A percentile compares a stretch with the other conserved stretches of the same genome.
Conservation (phyloP, 345 rosid species). For the Eucalyptus erythrocorys region DNA sequence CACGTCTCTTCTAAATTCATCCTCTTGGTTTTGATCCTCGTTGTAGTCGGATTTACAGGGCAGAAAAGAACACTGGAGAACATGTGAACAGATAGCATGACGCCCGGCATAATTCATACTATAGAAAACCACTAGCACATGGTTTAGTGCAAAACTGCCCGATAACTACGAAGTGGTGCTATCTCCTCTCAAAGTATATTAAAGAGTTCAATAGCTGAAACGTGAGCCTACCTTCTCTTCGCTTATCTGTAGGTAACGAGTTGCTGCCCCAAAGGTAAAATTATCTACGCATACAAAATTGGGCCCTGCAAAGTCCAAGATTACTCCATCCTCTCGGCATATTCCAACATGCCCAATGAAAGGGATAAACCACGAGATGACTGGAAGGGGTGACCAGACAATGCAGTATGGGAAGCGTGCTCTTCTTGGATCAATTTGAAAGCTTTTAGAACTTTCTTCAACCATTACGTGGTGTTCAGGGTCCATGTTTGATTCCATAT, state of each 20-base stretch:
- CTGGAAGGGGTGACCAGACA: constrained; percentile 93
- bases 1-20: constrained; percentile 15
- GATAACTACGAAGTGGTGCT: not conserved
- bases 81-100: not conserved
- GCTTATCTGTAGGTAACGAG: constrained; percentile 72
- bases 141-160: not conserved
- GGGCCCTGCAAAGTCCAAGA: constrained; percentile 92
- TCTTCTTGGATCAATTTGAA: constrained; percentile 57
- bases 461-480: constrained; percentile 26
- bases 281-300: constrained; percentile 82
- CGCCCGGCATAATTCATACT: not conserved
- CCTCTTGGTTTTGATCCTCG: constrained; percentile 13
- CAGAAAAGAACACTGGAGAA: constrained; percentile 18
- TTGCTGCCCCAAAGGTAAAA: constrained; percentile 68
- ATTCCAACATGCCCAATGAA: constrained; percentile 84
- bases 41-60: constrained; percentile 13
- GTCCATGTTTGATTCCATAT: constrained; percentile 34
- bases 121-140: not conserved
- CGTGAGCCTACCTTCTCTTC: constrained; percentile 39
- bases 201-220: not conserved
- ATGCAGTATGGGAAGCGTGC: constrained; percentile 78
- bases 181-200: not conserved
- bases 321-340: constrained; percentile 89
- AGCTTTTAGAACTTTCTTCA: constrained; percentile 13
- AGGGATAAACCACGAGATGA: constrained; percentile 82